These are phyloP conservation scores for Pyricularia grisea DNA, from an alignment of 2,329 filamentous ascomycete genomes.

Conservation along the genomic window DNA sequence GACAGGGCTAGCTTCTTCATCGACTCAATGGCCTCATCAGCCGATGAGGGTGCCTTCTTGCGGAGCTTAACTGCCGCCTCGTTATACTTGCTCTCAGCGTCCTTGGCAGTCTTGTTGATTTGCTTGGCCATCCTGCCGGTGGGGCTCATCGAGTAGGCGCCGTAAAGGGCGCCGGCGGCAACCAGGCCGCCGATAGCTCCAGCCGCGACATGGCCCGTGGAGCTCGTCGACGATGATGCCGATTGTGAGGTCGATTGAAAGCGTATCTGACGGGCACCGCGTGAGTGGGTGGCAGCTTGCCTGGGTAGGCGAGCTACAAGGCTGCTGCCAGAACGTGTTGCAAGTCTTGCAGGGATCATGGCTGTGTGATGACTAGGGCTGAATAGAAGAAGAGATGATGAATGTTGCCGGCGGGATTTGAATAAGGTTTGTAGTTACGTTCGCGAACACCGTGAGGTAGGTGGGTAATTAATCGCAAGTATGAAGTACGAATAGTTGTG, in stretches of 20 bases:
- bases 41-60: slow-evolving; percentile 47
- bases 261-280: neutral
- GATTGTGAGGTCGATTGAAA: neutral
- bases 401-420: neutral
- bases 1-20: slow-evolving; percentile 33
- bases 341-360: neutral
- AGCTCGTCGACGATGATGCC: neutral
- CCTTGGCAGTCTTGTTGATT: slow-evolving; percentile 37
- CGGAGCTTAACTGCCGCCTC: slow-evolving; percentile 51
- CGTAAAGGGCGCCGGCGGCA: slow-evolving; percentile 32
- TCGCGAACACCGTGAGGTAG: neutral
- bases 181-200: slow-evolving; percentile 34
- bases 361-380: neutral
- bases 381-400: neutral
- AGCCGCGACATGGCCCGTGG: slow-evolving; percentile 24
- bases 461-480: neutral
- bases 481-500: neutral
- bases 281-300: neutral
- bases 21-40: slow-evolving; percentile 54
- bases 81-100: slow-evolving; percentile 49
- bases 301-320: neutral
- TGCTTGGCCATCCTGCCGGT: slow-evolving; percentile 29
- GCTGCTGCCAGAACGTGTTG: neutral
- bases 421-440: neutral
- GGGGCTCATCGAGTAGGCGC: slow-evolving; percentile 32